A percentile compares a stretch with the other conserved stretches of the same genome.
Evolutionary conservation across 441 rosid species (phyloP).

Genomic region (Populus trichocarpa): DNA sequence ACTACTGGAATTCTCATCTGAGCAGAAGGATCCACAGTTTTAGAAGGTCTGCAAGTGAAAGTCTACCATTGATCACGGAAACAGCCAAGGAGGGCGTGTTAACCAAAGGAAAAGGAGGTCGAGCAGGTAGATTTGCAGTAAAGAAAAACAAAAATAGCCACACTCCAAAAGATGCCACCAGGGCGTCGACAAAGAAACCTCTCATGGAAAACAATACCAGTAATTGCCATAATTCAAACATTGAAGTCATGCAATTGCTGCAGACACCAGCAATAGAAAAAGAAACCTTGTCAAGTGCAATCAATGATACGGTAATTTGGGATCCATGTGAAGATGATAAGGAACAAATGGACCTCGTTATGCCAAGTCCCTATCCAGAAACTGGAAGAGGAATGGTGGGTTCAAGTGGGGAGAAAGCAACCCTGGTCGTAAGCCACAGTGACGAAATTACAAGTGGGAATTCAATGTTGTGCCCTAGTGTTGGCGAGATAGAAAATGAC

Average conservation of each 20-base stretch:
- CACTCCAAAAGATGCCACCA: background rate
- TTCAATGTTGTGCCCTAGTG: constrained; percentile 12
- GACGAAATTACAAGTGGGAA: background rate
- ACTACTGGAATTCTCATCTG: constrained; percentile 81
- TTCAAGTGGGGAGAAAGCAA: constrained; percentile 6
- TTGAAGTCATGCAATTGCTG: background rate
- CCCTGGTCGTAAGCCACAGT: background rate
- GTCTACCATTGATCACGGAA: constrained; percentile 1
- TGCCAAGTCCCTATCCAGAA: constrained; percentile 9
- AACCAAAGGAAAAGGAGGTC: constrained; percentile 34
- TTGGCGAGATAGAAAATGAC: constrained; percentile 11
- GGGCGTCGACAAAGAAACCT: constrained; percentile 9
- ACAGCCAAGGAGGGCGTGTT: constrained; percentile 5
- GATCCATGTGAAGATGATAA: constrained; percentile 11
- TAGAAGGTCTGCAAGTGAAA: constrained; percentile 13
- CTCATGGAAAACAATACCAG: background rate
- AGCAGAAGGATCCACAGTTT: constrained; percentile 51
- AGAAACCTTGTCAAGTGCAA: constrained; percentile 16
- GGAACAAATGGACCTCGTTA: constrained; percentile 16
- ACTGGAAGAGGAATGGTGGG: constrained; percentile 1
- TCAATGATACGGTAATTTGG: constrained; percentile 1
- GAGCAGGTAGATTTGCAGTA: constrained; percentile 32
- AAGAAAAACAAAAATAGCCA: constrained; percentile 23
- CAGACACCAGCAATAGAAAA: constrained; percentile 12
- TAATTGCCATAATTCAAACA: background rate